phyloP scores from a whole-genome alignment of 208 protist species.

The Leishmania tarentolae region DNA sequence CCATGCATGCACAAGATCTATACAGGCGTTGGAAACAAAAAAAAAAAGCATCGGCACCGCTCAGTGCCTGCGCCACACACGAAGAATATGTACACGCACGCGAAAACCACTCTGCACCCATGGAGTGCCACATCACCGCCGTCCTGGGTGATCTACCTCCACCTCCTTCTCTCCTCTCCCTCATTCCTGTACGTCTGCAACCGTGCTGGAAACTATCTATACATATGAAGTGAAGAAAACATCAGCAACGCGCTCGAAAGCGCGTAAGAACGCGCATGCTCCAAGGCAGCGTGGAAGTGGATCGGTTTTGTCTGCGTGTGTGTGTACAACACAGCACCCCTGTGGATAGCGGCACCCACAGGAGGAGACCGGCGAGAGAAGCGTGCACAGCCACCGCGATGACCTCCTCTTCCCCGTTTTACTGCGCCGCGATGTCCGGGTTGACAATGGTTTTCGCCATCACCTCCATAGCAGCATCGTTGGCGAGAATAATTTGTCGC shows the following conservation, averaged over 20 bases:
- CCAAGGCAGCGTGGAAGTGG: not conserved
- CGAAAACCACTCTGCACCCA: not conserved
- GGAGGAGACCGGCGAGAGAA: not conserved
- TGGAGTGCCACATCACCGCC: not conserved
- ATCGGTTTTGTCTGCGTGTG: not conserved
- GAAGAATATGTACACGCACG: not conserved
- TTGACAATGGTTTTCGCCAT: constrained; percentile 88
- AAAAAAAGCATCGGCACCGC: not conserved
- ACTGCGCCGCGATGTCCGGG: constrained; percentile 54
- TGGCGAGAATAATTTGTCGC: constrained; percentile 75
- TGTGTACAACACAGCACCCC: not conserved
- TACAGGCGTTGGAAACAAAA: not conserved
- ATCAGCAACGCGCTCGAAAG: not conserved
- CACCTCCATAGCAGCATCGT: constrained; percentile 75
- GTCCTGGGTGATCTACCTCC: not conserved
- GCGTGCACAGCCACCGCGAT: not conserved
- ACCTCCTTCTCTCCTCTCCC: not conserved
- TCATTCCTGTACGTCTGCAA: not conserved
- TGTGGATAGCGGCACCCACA: not conserved
- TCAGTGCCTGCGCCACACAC: not conserved
- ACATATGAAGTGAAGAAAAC: not conserved
- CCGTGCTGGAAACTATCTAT: not conserved
- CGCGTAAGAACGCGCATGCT: not conserved
- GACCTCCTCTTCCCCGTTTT: not conserved
- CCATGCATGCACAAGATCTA: not conserved